phyloP scores from a whole-genome alignment of 768 basidiomycete genomes.

The Saitozyma podzolica region DNA sequence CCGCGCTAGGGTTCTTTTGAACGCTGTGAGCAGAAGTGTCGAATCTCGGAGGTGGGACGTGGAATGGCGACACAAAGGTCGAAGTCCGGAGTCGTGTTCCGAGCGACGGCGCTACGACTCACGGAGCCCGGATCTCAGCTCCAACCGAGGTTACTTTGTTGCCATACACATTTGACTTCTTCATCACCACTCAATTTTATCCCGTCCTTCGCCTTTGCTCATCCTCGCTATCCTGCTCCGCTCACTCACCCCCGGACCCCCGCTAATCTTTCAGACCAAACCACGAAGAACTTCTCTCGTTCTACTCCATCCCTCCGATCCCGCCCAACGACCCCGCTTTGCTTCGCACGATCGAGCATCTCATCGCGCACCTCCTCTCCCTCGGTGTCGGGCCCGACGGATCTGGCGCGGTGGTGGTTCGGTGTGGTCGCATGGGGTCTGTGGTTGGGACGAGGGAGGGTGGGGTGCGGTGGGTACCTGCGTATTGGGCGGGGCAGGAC shows the following conservation, averaged over 20 bases:
- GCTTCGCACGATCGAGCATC: constrained; percentile 16
- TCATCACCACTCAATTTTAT: no score
- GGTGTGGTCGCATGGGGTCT: no score
- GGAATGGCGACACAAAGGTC: no score
- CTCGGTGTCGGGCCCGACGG: constrained; percentile 33
- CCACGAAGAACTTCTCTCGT: constrained; percentile 43
- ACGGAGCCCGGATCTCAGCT: no score
- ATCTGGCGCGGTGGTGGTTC: constrained; percentile 27
- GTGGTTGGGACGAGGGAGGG: no score
- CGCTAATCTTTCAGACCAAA: constrained; percentile 33
- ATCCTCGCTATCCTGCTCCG: not conserved
- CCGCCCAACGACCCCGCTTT: constrained; percentile 17
- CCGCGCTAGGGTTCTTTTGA: no score
- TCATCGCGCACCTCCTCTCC: constrained; percentile 27
- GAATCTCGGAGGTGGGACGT: no score
- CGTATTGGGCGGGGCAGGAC: no score
- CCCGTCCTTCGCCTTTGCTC: not conserved
- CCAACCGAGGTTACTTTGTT: not conserved
- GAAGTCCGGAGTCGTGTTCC: no score
- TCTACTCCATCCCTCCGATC: constrained; percentile 19
- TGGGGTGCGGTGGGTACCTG: no score
- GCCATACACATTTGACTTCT: not conserved
- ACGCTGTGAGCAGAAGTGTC: no score
- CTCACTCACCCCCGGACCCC: not conserved
- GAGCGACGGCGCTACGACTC: no score